Evolutionary conservation across 768 basidiomycete genomes (phyloP), one percentile per base, ranked within the genome.

Genomic region (Pholiota microspora): DNA sequence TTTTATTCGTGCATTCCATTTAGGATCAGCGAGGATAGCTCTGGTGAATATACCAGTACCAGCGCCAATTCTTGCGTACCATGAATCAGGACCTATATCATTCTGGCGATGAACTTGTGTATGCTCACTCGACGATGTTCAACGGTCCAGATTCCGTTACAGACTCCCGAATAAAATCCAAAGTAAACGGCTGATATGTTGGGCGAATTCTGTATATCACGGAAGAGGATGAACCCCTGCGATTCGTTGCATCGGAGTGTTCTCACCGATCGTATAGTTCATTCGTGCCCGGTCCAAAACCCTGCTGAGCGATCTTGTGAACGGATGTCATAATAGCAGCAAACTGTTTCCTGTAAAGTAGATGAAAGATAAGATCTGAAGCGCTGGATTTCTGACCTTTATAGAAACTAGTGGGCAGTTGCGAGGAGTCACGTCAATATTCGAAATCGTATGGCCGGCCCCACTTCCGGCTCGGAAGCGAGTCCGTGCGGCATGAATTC

Each of bases 1-100:
- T 25, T 72, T 73, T 45, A 94, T 74, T 53, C 64, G 67, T 38
- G 68, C 64, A 15, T 78, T 62, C 80, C 80, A 85, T 34, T 75
- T 78, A 15, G 77, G 74, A 67, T 90, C 80, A 5, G 81, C 79
- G 35, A 95, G 73, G 21, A 96, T 69, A 2, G 92, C 86, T 8
- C 92, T 83, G 9, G 93, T 92, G 69, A 94, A 96, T 51, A 97
- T 84, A 12, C 94, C 94, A 1, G 92, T 94, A 23, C 94, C 94
- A 4, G 88, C 73, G 9, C 92, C 94, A 28, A 92, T 79, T 64
- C 90, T 93, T 59, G 52, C 45, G 18, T n/a, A 9, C 21, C 34
- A 53, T 31, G 42, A 59, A 51, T n/a, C 29, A 16, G n/a, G 25
- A 38, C 28, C 12, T 49, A 40, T 7, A 42, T 10, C 42, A n/a